A percentile compares a stretch with the other conserved stretches of the same genome.
phyloP scores from a whole-genome alignment of 2,329 filamentous ascomycete genomes.

The Magnaporthiopsis incrustans region DNA sequence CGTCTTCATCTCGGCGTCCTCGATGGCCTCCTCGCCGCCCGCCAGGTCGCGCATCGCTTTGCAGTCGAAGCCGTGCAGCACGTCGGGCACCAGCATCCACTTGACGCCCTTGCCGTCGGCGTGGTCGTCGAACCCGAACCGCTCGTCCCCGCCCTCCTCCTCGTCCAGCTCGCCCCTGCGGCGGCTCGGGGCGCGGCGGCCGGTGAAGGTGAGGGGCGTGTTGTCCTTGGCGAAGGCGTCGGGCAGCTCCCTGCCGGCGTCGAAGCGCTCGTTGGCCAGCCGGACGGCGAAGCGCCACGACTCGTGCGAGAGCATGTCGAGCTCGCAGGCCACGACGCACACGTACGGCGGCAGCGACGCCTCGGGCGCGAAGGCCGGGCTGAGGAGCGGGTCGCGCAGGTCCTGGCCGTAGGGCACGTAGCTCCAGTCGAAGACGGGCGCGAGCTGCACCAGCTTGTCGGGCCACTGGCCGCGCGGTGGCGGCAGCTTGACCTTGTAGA shows the following conservation, averaged over 20 bases:
- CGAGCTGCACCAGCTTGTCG: slow-evolving; percentile 21
- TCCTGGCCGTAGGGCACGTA: slow-evolving; percentile 28
- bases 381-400: slow-evolving; percentile 30
- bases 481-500: slow-evolving; percentile 26
- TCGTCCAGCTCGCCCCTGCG: slow-evolving; percentile 17
- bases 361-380: slow-evolving; percentile 25
- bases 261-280: slow-evolving; percentile 23
- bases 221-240: slow-evolving; percentile 10
- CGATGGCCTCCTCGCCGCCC: slow-evolving; percentile 21
- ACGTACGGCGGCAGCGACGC: slow-evolving; percentile 31
- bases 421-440: slow-evolving; percentile 30
- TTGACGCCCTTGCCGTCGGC: slow-evolving; percentile 20
- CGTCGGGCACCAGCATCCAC: slow-evolving; percentile 35
- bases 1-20: slow-evolving; percentile 23
- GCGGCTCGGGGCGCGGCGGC: slow-evolving; percentile 14
- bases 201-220: slow-evolving; percentile 8
- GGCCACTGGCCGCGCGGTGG: slow-evolving; percentile 17
- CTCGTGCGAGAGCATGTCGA: slow-evolving; percentile 37
- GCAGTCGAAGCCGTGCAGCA: slow-evolving; percentile 32
- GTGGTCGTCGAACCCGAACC: slow-evolving; percentile 27
- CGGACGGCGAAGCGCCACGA: slow-evolving; percentile 28
- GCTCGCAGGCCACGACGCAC: slow-evolving; percentile 34
- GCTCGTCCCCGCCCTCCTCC: slow-evolving; percentile 22
- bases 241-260: slow-evolving; percentile 14
- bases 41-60: slow-evolving; percentile 17